Conservation (phyloP, 805 yeast genomes). For the Debaryomyces castellii region DNA sequence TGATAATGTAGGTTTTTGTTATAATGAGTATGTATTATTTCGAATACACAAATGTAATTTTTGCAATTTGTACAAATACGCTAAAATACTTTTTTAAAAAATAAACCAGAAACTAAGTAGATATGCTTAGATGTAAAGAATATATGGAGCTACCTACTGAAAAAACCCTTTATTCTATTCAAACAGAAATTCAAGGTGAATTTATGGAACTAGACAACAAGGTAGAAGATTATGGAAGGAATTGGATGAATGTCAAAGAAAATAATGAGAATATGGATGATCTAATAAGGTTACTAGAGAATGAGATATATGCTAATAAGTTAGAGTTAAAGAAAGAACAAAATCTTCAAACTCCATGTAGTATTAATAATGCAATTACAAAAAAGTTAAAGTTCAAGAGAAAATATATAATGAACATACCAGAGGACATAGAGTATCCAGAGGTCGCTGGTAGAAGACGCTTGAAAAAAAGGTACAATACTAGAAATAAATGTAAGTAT, state of each 20-base stretch:
- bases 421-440: not conserved
- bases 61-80: not conserved
- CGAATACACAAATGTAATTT: not conserved
- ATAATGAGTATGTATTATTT: not conserved
- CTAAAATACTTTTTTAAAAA: not conserved
- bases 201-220: not conserved
- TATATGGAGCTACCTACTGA: too few species aligned
- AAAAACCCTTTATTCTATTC: too few species aligned
- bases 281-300: not conserved
- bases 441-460: not conserved
- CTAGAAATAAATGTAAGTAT: not conserved
- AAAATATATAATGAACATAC: not conserved
- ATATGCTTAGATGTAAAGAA: too few species aligned
- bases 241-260: not conserved
- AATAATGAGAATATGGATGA: not conserved
- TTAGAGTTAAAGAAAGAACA: too few species aligned
- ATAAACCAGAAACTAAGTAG: too few species aligned
- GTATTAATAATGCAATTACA: too few species aligned
- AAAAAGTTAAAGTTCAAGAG: not conserved
- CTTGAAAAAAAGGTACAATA: not conserved
- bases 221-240: too few species aligned
- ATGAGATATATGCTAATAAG: not conserved
- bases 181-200: too few species aligned
- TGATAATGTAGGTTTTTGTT: not conserved
- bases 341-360: too few species aligned